phyloP scores from a whole-genome alignment of 73 alveolate species.

The Vitrella brassicaformis region DNA sequence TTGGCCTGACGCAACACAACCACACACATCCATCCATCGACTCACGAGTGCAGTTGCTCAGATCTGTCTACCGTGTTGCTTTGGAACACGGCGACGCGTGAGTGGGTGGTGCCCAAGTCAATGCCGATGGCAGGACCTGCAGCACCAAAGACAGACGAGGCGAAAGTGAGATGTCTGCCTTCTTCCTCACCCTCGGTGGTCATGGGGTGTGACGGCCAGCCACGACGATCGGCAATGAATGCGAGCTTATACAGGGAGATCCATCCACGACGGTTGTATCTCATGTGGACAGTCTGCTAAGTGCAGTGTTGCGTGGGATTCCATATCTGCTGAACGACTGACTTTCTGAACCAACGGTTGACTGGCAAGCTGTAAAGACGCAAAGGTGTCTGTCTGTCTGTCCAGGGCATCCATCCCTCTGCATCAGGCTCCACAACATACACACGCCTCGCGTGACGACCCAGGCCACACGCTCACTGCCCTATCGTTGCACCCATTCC shows the following conservation, averaged over 20 bases:
- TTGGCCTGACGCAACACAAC: too few species aligned
- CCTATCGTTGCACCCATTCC: neutral
- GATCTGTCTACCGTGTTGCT: constrained; percentile 58
- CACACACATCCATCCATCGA: too few species aligned
- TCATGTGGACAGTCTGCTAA: too few species aligned
- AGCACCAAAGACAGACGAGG: constrained; percentile 3
- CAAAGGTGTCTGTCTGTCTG: too few species aligned
- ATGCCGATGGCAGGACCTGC: constrained; percentile 67
- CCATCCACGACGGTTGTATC: neutral
- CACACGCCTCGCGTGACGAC: too few species aligned
- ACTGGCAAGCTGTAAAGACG: too few species aligned
- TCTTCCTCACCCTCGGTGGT: neutral
- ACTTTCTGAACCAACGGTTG: too few species aligned
- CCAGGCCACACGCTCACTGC: neutral
- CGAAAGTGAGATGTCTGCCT: neutral
- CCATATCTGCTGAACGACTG: too few species aligned
- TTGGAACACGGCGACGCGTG: constrained; percentile 60
- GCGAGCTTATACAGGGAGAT: neutral
- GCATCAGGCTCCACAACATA: too few species aligned
- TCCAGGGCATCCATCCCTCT: too few species aligned
- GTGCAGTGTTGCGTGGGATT: too few species aligned
- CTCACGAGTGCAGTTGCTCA: too few species aligned
- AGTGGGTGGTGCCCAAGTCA: constrained; percentile 65
- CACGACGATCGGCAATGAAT: neutral
- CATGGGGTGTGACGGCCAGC: neutral